phyloP scores from a whole-genome alignment of 1,139 yeast species.

The Candida mesenterica region DNA sequence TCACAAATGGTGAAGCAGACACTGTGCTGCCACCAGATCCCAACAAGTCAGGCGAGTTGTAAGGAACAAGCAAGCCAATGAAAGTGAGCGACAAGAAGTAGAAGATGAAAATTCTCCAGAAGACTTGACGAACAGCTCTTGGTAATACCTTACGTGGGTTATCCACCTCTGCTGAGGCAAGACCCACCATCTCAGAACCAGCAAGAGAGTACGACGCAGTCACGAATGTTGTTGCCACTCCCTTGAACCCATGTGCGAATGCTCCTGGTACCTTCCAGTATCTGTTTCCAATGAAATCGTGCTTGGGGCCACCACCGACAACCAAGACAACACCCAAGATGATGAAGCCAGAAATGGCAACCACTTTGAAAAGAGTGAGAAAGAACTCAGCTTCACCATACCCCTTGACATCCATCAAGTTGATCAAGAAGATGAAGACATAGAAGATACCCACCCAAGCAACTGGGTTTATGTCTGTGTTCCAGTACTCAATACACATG shows the following conservation, averaged over 20 bases:
- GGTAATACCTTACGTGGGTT: conserved; percentile 54
- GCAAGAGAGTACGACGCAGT: conserved; percentile 87
- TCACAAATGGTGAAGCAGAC: conserved; percentile 44
- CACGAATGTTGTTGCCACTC: conserved; percentile 79
- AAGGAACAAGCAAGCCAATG: conserved; percentile 39
- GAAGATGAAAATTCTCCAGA: conserved; percentile 43
- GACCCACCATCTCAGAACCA: conserved; percentile 78
- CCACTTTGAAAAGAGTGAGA: conserved; percentile 40
- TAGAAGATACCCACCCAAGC: conserved; percentile 46
- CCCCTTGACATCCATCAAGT: conserved; percentile 45
- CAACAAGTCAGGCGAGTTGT: conserved; percentile 29
- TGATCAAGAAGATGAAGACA: conserved; percentile 35
- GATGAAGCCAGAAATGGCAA: conserved; percentile 44
- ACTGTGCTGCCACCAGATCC: conserved; percentile 23
- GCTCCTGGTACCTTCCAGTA: conserved; percentile 49
- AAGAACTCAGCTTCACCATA: conserved; percentile 47
- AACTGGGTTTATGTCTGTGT: conserved; percentile 34
- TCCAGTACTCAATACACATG: conserved; percentile 45
- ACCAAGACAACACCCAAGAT: conserved; percentile 39
- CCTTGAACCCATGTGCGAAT: conserved; percentile 64
- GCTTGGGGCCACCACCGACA: conserved; percentile 44
- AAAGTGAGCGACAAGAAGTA: conserved; percentile 40
- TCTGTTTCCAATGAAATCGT: conserved; percentile 58
- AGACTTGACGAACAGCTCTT: conserved; percentile 42
- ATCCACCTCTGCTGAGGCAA: conserved; percentile 81